Percentiles rank a stretch among this genome's conserved stretches.
These are phyloP conservation scores for Diaporthe caulivora DNA, from an alignment of 2,329 filamentous ascomycete genomes.

Conservation along the genomic window DNA sequence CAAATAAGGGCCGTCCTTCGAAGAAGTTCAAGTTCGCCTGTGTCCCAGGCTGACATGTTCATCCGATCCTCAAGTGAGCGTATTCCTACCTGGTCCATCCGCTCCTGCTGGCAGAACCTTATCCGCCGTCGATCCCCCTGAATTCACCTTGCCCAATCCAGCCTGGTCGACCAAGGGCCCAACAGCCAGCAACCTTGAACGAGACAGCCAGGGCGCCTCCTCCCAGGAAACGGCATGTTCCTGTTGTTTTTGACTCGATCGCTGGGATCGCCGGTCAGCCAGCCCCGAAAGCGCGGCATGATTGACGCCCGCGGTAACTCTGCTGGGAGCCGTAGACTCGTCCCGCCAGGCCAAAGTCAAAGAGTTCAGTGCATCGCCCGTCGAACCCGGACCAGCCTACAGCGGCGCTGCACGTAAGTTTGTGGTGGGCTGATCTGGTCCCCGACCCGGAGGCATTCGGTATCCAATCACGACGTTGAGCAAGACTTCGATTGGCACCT, in stretches of 20 bases:
- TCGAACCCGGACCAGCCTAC: conserved; percentile 4
- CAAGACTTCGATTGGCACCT: background rate
- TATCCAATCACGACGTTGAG: conserved; percentile 9
- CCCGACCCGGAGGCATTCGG: conserved; percentile 3
- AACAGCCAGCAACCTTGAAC: conserved; percentile 16
- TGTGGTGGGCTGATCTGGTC: conserved; percentile 26
- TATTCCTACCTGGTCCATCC: conserved; percentile 16
- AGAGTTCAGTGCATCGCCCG: conserved; percentile 8
- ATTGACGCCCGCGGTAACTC: conserved; percentile 15
- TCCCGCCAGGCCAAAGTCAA: background rate
- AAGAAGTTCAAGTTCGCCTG: background rate
- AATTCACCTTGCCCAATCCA: conserved; percentile 20
- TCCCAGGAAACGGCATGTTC: conserved; percentile 22
- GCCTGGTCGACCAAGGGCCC: conserved; percentile 11
- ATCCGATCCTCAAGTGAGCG: conserved; percentile 25
- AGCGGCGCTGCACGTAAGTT: conserved; percentile 6
- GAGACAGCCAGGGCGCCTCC: background rate
- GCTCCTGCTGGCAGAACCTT: conserved; percentile 25
- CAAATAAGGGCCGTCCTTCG: background rate
- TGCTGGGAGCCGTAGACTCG: conserved; percentile 11
- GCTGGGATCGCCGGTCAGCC: conserved; percentile 24
- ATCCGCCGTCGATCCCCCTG: conserved; percentile 30
- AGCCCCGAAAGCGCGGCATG: conserved; percentile 22
- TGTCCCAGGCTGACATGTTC: conserved; percentile 10
- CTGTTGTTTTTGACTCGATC: conserved; percentile 25